phyloP scores from a whole-genome alignment of 75 land plant species.

The Cunninghamia lanceolata region DNA sequence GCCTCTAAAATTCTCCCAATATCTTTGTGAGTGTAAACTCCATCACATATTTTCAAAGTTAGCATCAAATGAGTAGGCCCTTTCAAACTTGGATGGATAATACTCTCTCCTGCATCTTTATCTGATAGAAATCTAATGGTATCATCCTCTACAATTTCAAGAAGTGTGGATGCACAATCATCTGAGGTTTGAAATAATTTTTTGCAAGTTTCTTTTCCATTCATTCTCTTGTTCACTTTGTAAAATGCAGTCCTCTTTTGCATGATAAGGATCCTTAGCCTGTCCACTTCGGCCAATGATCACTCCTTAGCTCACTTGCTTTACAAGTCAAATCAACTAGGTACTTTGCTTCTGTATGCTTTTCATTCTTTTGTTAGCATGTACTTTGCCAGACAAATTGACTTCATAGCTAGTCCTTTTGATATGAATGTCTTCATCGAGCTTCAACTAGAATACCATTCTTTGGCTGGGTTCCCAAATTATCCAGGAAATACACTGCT shows the following conservation, averaged over 20 bases:
- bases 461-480: slow-evolving; percentile 63
- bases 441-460: slow-evolving; percentile 94
- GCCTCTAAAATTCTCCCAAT: too few species aligned
- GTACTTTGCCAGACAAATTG: slow-evolving; percentile 93
- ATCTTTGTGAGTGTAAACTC: slow-evolving; percentile 88
- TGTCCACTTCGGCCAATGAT: slow-evolving; percentile 21
- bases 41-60: slow-evolving; percentile 87
- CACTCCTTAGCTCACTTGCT: slow-evolving; percentile 56
- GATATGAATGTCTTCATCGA: slow-evolving; percentile 87
- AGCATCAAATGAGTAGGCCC: slow-evolving; percentile 86
- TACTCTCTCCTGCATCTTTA: slow-evolving; percentile 91
- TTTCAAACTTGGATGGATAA: slow-evolving; percentile 79
- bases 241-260: slow-evolving; percentile 39
- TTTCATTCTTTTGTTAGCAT: too few species aligned
- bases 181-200: slow-evolving; percentile 81
- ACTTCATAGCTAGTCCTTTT: slow-evolving; percentile 82
- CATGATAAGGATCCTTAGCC: slow-evolving; percentile 58
- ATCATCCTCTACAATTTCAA: slow-evolving; percentile 80
- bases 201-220: slow-evolving; percentile 81
- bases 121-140: slow-evolving; percentile 79
- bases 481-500: slow-evolving; percentile 52
- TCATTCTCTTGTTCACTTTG: slow-evolving; percentile 68
- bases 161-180: slow-evolving; percentile 96
- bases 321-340: slow-evolving; percentile 49
- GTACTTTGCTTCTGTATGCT: slow-evolving; percentile 50